These are phyloP conservation scores for Candida boleticola DNA, from an alignment of 805 yeast genomes.

Conservation along the genomic window DNA sequence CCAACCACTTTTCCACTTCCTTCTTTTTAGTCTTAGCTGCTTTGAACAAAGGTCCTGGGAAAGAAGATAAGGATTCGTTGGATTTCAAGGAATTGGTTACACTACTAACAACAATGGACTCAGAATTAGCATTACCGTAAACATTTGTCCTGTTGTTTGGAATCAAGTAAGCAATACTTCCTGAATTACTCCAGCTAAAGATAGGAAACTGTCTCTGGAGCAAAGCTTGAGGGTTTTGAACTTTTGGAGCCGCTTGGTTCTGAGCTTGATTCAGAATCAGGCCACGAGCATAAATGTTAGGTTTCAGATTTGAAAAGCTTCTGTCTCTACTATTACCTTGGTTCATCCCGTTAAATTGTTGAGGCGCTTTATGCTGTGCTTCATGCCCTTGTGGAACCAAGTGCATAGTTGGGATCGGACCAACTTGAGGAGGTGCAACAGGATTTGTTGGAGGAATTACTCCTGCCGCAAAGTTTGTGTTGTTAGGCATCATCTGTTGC, in stretches of 20 bases:
- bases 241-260: slow-evolving; percentile 16
- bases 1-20: slow-evolving; percentile 65
- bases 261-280: background rate
- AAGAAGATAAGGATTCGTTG: slow-evolving; percentile 31
- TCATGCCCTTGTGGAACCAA: slow-evolving; percentile 9
- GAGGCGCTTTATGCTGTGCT: slow-evolving; percentile 2
- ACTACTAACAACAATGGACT: slow-evolving; percentile 10
- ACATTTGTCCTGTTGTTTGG: slow-evolving; percentile 31
- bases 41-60: slow-evolving; percentile 68
- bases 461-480: background rate
- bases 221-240: slow-evolving; percentile 54
- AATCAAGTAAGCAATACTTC: slow-evolving; percentile 24
- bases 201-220: slow-evolving; percentile 69
- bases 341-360: background rate
- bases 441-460: slow-evolving; percentile 9
- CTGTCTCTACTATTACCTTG: slow-evolving; percentile 18
- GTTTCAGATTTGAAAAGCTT: slow-evolving; percentile 19
- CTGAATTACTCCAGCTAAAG: slow-evolving; percentile 55
- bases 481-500: background rate
- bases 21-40: slow-evolving; percentile 54
- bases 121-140: slow-evolving; percentile 26
- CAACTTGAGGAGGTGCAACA: background rate
- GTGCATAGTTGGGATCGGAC: slow-evolving; percentile 2
- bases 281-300: slow-evolving; percentile 13
- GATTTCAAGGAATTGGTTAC: slow-evolving; percentile 23